phyloP scores from a whole-genome alignment of 148 eudicot species.

The Rhododendron molle region DNA sequence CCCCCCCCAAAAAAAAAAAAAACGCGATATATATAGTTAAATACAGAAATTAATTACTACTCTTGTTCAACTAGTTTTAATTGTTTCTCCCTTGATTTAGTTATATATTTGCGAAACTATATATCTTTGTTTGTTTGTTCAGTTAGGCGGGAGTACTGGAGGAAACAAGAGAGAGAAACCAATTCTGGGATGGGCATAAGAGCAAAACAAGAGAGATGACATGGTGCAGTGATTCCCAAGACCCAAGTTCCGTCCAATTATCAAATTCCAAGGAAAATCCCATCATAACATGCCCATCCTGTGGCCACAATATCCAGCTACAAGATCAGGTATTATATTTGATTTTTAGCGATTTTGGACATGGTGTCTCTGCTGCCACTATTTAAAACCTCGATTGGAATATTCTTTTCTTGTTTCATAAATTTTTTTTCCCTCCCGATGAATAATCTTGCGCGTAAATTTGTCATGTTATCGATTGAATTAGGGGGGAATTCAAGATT shows the following conservation, averaged over 20 bases:
- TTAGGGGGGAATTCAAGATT: conserved; percentile 47
- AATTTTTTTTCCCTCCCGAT: not conserved
- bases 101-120: not conserved
- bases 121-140: not conserved
- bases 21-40: not conserved
- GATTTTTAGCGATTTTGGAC: not conserved
- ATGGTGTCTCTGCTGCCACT: not conserved
- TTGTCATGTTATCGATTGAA: not conserved
- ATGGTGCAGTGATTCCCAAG: conserved; percentile 36
- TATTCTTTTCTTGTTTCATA: not conserved
- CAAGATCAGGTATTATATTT: conserved; percentile 46
- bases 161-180: conserved; percentile 19
- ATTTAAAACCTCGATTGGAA: not conserved
- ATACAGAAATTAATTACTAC: not conserved
- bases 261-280: conserved; percentile 6
- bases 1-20: not conserved
- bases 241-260: conserved; percentile 13
- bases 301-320: conserved; percentile 58
- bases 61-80: not conserved
- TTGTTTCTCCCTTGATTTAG: not conserved
- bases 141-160: conserved; percentile 9
- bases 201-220: conserved; percentile 31
- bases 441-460: not conserved
- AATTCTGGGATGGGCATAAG: conserved; percentile 25
- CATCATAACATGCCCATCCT: conserved; percentile 64